Conservation (phyloP, 768 basidiomycete species). For the Mycena leptocephala region DNA sequence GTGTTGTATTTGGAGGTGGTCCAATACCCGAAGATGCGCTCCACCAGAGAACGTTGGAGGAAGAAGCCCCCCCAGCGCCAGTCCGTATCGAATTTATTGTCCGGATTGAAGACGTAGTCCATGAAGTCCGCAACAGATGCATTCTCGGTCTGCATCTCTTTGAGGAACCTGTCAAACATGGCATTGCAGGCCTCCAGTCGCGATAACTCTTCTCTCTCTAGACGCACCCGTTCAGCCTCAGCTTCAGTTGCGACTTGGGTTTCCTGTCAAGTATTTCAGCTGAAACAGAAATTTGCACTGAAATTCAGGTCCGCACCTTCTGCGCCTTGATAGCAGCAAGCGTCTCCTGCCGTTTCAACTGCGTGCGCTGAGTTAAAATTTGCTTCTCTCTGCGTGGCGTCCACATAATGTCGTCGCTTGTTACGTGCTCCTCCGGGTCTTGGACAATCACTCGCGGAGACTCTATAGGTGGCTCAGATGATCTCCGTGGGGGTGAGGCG, state of each 20-base stretch:
- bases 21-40: conserved; percentile 25
- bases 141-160: neutral
- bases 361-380: neutral
- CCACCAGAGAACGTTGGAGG: neutral
- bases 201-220: no score
- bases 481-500: neutral
- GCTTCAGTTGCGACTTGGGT: neutral
- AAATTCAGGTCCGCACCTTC: neutral
- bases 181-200: neutral
- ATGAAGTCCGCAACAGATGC: conserved; percentile 5
- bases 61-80: conserved; percentile 21
- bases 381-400: neutral
- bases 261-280: neutral
- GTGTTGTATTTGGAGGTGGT: conserved; percentile 6
- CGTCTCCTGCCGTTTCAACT: neutral
- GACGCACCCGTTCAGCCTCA: neutral
- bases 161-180: neutral
- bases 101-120: conserved; percentile 6
- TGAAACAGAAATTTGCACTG: neutral
- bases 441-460: neutral
- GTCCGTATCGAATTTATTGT: neutral
- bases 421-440: neutral
- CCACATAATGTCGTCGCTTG: neutral
- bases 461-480: neutral
- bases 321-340: no score